Conservation (phyloP, 805 yeast genomes). For the Wickerhamomyces alni region DNA sequence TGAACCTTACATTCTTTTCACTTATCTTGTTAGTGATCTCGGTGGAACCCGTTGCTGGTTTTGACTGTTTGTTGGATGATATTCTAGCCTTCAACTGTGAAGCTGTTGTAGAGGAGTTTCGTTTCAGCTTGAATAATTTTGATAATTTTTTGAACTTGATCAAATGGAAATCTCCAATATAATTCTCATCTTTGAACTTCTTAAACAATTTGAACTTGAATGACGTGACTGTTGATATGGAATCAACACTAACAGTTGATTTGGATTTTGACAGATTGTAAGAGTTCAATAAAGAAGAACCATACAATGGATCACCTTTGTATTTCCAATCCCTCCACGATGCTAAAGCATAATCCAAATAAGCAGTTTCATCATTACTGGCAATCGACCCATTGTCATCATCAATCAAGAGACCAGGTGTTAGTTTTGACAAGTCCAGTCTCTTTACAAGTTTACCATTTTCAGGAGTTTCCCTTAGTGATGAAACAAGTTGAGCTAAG, state of each 20-base stretch:
- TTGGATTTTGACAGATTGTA: slow-evolving; percentile 20
- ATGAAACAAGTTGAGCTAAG: slow-evolving; percentile 72
- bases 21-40: background rate
- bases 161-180: background rate
- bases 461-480: slow-evolving; percentile 47
- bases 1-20: slow-evolving; percentile 5
- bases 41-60: slow-evolving; percentile 1
- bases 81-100: slow-evolving; percentile 1
- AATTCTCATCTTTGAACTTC: slow-evolving; percentile 2
- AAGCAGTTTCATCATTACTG: slow-evolving; percentile 8
- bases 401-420: slow-evolving; percentile 31
- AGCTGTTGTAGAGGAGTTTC: slow-evolving; percentile 1
- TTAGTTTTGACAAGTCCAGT: slow-evolving; percentile 51
- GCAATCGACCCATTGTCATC: slow-evolving; percentile 10
- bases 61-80: background rate
- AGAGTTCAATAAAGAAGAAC: slow-evolving; percentile 30
- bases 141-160: slow-evolving; percentile 6
- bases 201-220: slow-evolving; percentile 7
- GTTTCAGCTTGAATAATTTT: slow-evolving; percentile 3
- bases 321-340: slow-evolving; percentile 94
- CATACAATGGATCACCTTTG: slow-evolving; percentile 63
- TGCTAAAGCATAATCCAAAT: slow-evolving; percentile 43
- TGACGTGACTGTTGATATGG: slow-evolving; percentile 14
- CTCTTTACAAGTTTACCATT: slow-evolving; percentile 51
- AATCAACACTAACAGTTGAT: slow-evolving; percentile 18